Evolutionary conservation across 2,329 filamentous ascomycete species (phyloP), one percentile per base, ranked within the genome.

Genomic region (Aspergillus versicolor): DNA sequence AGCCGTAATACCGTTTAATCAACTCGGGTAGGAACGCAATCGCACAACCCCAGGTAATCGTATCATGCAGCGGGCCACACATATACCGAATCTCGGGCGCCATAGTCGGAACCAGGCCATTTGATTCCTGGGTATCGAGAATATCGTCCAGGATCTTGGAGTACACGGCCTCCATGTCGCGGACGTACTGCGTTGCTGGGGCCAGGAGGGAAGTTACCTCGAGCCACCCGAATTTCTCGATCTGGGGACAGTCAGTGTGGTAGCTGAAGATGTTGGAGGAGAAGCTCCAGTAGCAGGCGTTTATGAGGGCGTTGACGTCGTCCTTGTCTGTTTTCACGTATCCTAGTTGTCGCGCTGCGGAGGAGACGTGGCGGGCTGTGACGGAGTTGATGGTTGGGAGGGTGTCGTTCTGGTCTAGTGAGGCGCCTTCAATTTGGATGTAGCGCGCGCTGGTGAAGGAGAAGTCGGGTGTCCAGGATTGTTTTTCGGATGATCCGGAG

Each of bases 211-310:
- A 74, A 1, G 78, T 78, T 5, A 80, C 78, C 62, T 81, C 78
- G 0, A 79, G 71, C 78, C 78, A 80, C 0, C 75, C 78, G 42
- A 80, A 80, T 57, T 81, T 80, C 61, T 80, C 76, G 34, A 79
- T 77, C 59, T 78, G 76, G 5, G 75, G 76, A 54, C 76, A 79
- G 60, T 81, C 77, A 2, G 78, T 80, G 57, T 80, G 78, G 62
- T 80, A 80, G 53, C 75, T 77, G 59, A 77, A 77, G 15, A 78
- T 66, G 59, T 78, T 78, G 45, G 69, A 73, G 40, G 68, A 70
- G 47, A 79, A 79, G 1, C 76, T 74, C 77, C 77, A 80, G 56
- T 79, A 74, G 42, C 75, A 77, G 37, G 76, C 76, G 21, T 76
- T 76, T 9, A 67, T 52, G 5, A 67, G 49, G 2, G 55, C 30